Base-by-base conservation (phyloP, 306 rosid genomes). In the Vigna trinervia region DNA sequence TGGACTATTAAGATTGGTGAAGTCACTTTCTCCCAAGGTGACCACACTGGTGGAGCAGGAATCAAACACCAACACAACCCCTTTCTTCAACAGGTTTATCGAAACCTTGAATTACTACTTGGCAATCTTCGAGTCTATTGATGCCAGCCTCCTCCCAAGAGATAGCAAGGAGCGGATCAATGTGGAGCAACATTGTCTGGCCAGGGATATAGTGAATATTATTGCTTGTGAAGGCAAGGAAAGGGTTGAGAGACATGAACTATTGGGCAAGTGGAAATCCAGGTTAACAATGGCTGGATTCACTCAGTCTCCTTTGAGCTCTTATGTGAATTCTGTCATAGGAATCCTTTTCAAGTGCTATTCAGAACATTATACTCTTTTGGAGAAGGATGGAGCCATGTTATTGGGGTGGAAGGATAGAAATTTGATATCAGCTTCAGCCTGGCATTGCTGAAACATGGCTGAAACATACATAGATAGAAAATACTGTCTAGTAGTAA, bases 211-310 rank as follows among this genome's bases (percentile, higher is more conserved):
- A 0, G 98, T 96, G 39, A 96, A 96, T 41, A 61, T 96, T 19
- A 85, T 96, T 32, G 97, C 99, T 14, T 96, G 99, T 13, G 99
- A 92, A 73, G 99, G 99, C 53, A 86, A 71, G 74, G 93, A 91
- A 47, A 87, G 98, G 79, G 91, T 92, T 34, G 97, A 95, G 90
- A 80, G 97, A 5, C 99, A 95, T 12, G 99, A 95, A 85, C 91
- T 95, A 22, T 88, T 95, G 1, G 97, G 97, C 3, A 95, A 95
- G 84, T 95, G 99, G 99, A 92, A 87, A 71, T 89, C 96, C 0
- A 88, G 99, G 89, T 84, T 95, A 79, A 85, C 91, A 4, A 95
- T 95, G 99, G 99, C 97, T 1, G 99, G 97, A 11, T 95, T 95
- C 52, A 60, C 36, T 39, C 97, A 90, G 50, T 90, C 78, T 67